phyloP scores from a whole-genome alignment of 2,329 filamentous ascomycete genomes.

The Colletotrichum nymphaeae region DNA sequence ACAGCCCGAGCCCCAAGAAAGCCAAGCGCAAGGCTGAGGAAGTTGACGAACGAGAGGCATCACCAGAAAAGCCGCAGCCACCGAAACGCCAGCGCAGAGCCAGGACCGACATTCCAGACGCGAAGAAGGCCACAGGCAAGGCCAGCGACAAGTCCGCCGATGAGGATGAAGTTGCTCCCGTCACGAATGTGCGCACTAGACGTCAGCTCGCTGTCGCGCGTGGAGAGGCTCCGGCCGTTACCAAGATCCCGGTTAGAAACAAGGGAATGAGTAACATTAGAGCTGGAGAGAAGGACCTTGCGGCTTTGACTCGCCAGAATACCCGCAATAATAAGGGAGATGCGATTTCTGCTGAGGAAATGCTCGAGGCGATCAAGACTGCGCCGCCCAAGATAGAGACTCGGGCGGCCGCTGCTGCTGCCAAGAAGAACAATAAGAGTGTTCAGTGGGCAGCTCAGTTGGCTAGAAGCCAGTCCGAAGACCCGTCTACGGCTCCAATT shows the following conservation, averaged over 20 bases:
- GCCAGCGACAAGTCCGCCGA: neutral
- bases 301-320: conserved; percentile 54
- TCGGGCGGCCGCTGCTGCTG: neutral
- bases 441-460: conserved; percentile 26
- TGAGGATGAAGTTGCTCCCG: neutral
- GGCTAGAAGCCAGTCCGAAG: conserved; percentile 25
- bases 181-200: conserved; percentile 20
- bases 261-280: conserved; percentile 32
- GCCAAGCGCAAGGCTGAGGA: conserved; percentile 48
- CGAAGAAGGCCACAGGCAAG: neutral
- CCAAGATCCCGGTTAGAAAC: conserved; percentile 26
- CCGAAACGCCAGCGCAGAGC: conserved; percentile 39
- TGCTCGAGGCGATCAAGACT: conserved; percentile 42
- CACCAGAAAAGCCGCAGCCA: conserved; percentile 29
- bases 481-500: neutral
- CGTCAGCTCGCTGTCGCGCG: conserved; percentile 32
- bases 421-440: conserved; percentile 19
- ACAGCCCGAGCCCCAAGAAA: conserved; percentile 52
- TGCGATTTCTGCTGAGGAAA: conserved; percentile 45
- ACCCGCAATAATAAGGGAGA: conserved; percentile 58
- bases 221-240: conserved; percentile 12
- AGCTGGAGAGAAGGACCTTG: conserved; percentile 55
- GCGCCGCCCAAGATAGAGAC: neutral
- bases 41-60: conserved; percentile 26
- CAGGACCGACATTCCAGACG: conserved; percentile 35